Evolutionary conservation across 1,139 yeast species (phyloP), one percentile per base, ranked within the genome.

Genomic region (Pichia sp.): DNA sequence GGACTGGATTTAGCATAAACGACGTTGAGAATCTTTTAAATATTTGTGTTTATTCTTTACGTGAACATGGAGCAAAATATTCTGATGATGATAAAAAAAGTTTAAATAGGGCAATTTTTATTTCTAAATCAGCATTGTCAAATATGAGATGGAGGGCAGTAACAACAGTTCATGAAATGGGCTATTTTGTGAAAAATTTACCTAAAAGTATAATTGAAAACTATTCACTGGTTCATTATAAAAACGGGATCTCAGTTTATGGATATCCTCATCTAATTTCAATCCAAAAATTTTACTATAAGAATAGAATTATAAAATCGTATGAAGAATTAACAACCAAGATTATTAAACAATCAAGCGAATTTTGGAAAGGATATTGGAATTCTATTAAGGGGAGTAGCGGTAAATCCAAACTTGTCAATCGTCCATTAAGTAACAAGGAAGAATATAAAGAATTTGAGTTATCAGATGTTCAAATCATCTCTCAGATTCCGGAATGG

Each of bases 1-100:
- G 89, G 89, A 78, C 87, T 2, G 87, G 87, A 0, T 82, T 82
- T 55, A 70, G 80, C 28, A 71, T 70, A 36, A 69, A 67, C 35
- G 85, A 80, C 59, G 66, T 79, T 12, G 75, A 75, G 39, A 69
- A 74, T 24, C 64, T 81, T 55, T 59, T 75, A 3, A 63, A 66
- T 35, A 72, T 81, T 30, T 73, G 82, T 45, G 63, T 68, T 32
- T 61, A 64, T n/a, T 70, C 78, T 2, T 54, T 79, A 43, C 60
- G 68, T 39, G 67, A 73, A 48, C 61, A 65, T 37, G 41, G 46
- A 6, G 48, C 54, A 7, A 41, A 41, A 4, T 77, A 74, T 53
- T 49, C 60, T 3, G 49, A 45, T 0, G 49, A 51, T 1, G 87
- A 82, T 57, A 43, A 57, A 2, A 37, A 48, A 1, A 56, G 79